These are phyloP conservation scores for Chlorokybus atmophyticus DNA, from an alignment of 139 green algal genomes.

Conservation along the genomic window DNA sequence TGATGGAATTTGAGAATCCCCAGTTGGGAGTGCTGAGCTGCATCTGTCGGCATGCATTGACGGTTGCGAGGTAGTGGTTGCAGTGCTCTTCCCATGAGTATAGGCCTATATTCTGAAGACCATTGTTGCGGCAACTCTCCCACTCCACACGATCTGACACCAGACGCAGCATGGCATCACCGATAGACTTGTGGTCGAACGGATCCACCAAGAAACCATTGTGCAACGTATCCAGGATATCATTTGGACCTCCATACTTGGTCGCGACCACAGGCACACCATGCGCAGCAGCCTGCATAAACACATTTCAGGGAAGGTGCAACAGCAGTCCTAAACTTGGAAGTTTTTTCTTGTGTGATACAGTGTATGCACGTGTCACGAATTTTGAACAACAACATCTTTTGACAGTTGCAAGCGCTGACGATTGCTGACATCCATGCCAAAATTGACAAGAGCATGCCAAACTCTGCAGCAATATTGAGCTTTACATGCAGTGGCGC, in stretches of 20 bases:
- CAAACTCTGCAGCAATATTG: too few species aligned
- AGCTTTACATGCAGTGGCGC: too few species aligned
- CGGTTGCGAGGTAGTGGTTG: conserved; percentile 51
- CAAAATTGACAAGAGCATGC: too few species aligned
- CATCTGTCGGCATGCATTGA: background rate
- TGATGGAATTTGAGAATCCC: background rate
- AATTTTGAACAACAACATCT: too few species aligned
- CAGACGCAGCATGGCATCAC: conserved; percentile 58
- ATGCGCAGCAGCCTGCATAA: conserved; percentile 70
- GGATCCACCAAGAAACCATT: conserved; percentile 84
- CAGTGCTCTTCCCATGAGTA: conserved; percentile 30
- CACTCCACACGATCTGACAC: conserved; percentile 54
- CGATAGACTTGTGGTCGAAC: conserved; percentile 46
- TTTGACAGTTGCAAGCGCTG: too few species aligned
- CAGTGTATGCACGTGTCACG: too few species aligned
- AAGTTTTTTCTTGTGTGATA: too few species aligned
- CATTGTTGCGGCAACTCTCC: conserved; percentile 49
- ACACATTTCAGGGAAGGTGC: too few species aligned
- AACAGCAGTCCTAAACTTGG: too few species aligned
- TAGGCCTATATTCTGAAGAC: conserved; percentile 18
- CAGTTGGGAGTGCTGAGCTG: background rate
- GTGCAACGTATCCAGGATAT: conserved; percentile 57
- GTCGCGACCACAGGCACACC: conserved; percentile 89
- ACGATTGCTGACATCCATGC: too few species aligned
- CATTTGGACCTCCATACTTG: conserved; percentile 71